Percentiles rank a stretch among this genome's conserved stretches.
These are phyloP conservation scores for Ensete glaucum DNA, from an alignment of 176 grass and related monocot species.

Conservation along the genomic window DNA sequence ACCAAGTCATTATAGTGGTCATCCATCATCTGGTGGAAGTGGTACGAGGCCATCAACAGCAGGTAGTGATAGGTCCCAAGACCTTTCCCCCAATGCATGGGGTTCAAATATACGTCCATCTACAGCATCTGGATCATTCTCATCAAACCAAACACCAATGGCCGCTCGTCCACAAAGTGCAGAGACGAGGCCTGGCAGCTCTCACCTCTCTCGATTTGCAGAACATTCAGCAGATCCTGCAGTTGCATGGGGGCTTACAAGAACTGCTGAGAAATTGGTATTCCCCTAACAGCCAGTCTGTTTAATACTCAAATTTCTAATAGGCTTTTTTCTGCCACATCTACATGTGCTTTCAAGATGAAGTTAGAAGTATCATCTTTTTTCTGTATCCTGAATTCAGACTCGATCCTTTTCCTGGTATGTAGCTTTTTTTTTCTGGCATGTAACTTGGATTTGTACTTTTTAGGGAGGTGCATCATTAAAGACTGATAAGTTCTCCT, in stretches of 20 bases:
- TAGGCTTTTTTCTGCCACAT: not conserved
- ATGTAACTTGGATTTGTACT: not conserved
- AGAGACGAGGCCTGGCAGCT: conserved; percentile 92
- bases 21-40: conserved; percentile 54
- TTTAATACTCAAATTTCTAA: not conserved
- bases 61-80: conserved; percentile 73
- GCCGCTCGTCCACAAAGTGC: conserved; percentile 80
- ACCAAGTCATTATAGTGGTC: conserved; percentile 44
- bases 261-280: conserved; percentile 35
- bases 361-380: not conserved
- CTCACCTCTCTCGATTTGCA: conserved; percentile 89
- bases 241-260: conserved; percentile 33
- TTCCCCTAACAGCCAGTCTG: not conserved
- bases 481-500: conserved; percentile 56
- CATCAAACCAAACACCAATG: conserved; percentile 35
- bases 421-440: not conserved
- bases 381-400: no score
- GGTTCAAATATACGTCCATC: conserved; percentile 76
- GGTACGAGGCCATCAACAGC: conserved; percentile 86
- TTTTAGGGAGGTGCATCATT: conserved; percentile 38
- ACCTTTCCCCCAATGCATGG: conserved; percentile 51
- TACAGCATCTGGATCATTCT: conserved; percentile 62
- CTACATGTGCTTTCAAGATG: not conserved
- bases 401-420: conserved; percentile 3
- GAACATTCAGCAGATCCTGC: conserved; percentile 48